Conservation (phyloP, 108 stramenopile species). For the Nitzschia sp. region DNA sequence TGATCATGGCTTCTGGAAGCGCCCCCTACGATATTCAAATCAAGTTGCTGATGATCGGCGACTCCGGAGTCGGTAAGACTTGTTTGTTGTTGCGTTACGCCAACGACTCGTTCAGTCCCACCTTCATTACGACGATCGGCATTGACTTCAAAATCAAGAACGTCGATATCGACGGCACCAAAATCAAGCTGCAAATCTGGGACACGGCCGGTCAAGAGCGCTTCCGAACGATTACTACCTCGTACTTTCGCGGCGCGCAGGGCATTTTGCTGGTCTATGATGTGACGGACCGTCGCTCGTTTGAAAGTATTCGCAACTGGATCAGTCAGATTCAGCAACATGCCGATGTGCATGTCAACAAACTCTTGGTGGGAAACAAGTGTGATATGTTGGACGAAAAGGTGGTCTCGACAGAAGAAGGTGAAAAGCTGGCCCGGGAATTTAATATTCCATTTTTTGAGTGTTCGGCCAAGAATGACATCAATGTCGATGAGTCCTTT, state of each 20-base stretch:
- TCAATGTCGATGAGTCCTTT: slow-evolving; percentile 91
- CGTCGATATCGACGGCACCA: slow-evolving; percentile 90
- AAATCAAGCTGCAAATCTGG: slow-evolving; percentile 97
- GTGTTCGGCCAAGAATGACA: slow-evolving; percentile 95
- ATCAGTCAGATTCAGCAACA: slow-evolving; percentile 97
- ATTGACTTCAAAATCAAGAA: slow-evolving; percentile 99
- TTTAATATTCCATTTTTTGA: slow-evolving; percentile 97
- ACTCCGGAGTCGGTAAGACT: slow-evolving; percentile 98
- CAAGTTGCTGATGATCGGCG: slow-evolving; percentile 99
- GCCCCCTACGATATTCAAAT: slow-evolving; percentile 97
- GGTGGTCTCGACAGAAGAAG: slow-evolving; percentile 95
- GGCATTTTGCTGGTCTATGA: slow-evolving; percentile 99
- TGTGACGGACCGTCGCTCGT: slow-evolving; percentile 97
- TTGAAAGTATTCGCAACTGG: slow-evolving; percentile 98
- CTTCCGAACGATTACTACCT: slow-evolving; percentile 95
- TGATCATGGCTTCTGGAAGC: slow-evolving; percentile 37
- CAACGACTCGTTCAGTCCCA: slow-evolving; percentile 97
- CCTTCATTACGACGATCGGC: slow-evolving; percentile 98
- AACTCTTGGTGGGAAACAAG: slow-evolving; percentile 99
- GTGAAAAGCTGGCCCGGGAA: slow-evolving; percentile 89
- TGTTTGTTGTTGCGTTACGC: slow-evolving; percentile 98
- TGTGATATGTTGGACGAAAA: slow-evolving; percentile 96
- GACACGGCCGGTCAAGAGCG: slow-evolving; percentile 94
- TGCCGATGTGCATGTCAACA: slow-evolving; percentile 95
- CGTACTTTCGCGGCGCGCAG: slow-evolving; percentile 97